phyloP scores from a whole-genome alignment of 345 rosid genomes.

The Euphorbia lathyris region DNA sequence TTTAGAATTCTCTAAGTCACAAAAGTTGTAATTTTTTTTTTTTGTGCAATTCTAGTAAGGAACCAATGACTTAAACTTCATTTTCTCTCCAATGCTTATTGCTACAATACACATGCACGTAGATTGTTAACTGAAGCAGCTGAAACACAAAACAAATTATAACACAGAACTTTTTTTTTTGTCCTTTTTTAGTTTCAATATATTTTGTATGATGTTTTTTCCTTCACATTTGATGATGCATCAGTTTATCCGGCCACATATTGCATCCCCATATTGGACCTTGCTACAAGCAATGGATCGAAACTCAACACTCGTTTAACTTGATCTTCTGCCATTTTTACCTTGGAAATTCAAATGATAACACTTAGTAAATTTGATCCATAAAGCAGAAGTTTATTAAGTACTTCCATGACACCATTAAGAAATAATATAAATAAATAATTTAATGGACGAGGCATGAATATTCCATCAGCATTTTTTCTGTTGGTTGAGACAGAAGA shows the following conservation, averaged over 20 bases:
- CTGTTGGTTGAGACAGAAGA: neutral
- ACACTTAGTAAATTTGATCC: constrained; percentile 14
- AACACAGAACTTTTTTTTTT: no score
- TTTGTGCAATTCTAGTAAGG: no score
- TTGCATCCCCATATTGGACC: constrained; percentile 36
- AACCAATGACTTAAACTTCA: no score
- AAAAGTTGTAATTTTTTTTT: no score
- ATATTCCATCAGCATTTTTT: neutral
- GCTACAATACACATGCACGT: no score
- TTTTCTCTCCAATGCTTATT: no score
- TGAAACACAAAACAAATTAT: no score
- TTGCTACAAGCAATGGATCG: constrained; percentile 62
- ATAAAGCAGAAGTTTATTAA: constrained; percentile 12
- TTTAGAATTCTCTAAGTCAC: no score
- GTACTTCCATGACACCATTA: neutral
- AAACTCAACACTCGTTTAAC: constrained; percentile 81
- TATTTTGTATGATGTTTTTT: no score
- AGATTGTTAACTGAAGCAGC: no score
- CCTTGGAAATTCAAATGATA: constrained; percentile 45
- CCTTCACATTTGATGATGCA: neutral
- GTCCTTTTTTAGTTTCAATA: no score
- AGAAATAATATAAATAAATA: no score
- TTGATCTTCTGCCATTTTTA: constrained; percentile 98
- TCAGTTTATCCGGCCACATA: constrained; percentile 18
- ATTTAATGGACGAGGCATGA: neutral